A percentile compares a stretch with the other conserved stretches of the same genome.
These are phyloP conservation scores for Populus hybrid DNA, from an alignment of 441 rosid genomes.

Conservation along the genomic window DNA sequence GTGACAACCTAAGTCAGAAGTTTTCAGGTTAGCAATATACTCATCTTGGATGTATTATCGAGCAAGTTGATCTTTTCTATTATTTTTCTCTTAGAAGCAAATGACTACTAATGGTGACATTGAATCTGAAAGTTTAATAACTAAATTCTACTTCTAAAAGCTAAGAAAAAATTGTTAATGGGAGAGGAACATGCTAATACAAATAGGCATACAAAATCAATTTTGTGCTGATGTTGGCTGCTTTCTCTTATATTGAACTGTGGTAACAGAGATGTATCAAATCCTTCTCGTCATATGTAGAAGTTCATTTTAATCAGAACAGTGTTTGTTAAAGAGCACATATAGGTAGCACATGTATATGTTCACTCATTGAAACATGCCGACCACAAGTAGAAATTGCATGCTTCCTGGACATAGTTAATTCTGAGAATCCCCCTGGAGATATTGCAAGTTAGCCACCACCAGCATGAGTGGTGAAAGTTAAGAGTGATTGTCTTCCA, in stretches of 20 bases:
- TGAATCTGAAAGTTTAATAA: constrained; percentile 12
- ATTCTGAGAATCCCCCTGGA: neutral
- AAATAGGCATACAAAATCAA: neutral
- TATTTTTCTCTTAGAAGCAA: neutral
- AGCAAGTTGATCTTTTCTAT: neutral
- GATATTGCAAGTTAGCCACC: neutral
- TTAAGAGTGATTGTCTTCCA: neutral
- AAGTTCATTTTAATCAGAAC: neutral
- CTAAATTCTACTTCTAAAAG: neutral
- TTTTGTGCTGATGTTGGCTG: neutral
- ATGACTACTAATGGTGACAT: constrained; percentile 5
- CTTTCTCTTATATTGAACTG: neutral
- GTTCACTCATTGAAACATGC: neutral
- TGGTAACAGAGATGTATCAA: neutral
- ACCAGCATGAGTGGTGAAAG: neutral
- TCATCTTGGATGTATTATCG: constrained; percentile 1
- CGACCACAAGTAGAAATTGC: neutral
- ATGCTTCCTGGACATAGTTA: neutral
- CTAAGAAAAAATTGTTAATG: neutral
- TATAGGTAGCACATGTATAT: neutral
- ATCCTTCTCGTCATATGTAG: neutral
- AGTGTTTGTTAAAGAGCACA: neutral
- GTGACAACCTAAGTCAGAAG: constrained; percentile 36
- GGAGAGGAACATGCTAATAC: neutral
- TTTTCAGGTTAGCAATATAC: constrained; percentile 45